These are phyloP conservation scores for Suillus plorans DNA, from an alignment of 768 basidiomycete species.

Conservation along the genomic window DNA sequence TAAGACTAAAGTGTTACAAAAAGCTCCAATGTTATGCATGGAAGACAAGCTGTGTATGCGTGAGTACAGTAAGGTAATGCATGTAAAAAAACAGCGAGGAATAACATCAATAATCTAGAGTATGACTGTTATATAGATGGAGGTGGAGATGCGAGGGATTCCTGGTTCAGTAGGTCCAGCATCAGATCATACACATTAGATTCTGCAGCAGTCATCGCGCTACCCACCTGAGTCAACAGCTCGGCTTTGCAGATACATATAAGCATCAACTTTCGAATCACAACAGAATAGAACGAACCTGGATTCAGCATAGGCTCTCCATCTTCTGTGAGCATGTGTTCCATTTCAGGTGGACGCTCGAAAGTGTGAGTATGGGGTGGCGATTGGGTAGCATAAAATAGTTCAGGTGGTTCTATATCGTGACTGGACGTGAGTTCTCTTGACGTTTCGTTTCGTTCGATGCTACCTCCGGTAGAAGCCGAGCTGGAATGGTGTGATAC, in stretches of 20 bases:
- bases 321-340: constrained; percentile 61
- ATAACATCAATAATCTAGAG: constrained; percentile 23
- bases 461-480: constrained; percentile 9
- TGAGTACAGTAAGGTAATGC: constrained; percentile 25
- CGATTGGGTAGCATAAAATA: constrained; percentile 27
- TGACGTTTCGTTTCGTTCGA: constrained; percentile 18
- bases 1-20: constrained; percentile 5
- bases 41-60: constrained; percentile 13
- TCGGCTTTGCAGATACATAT: constrained; percentile 41
- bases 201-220: constrained; percentile 10
- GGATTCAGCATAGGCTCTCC: constrained; percentile 69
- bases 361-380: constrained; percentile 21
- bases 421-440: constrained; percentile 21
- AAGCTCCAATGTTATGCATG: constrained; percentile 7
- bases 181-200: constrained; percentile 27
- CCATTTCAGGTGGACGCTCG: constrained; percentile 44
- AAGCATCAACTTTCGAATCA: constrained; percentile 7
- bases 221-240: constrained; percentile 58
- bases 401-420: constrained; percentile 4
- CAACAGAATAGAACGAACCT: constrained; percentile 40
- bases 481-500: constrained; percentile 13
- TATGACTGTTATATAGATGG: constrained; percentile 40
- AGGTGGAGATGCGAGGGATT: constrained; percentile 72
- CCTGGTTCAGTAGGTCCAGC: constrained; percentile 36
- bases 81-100: background rate